Base-by-base conservation (phyloP, 2,329 filamentous ascomycete genomes). In the Talaromyces sp. region DNA sequence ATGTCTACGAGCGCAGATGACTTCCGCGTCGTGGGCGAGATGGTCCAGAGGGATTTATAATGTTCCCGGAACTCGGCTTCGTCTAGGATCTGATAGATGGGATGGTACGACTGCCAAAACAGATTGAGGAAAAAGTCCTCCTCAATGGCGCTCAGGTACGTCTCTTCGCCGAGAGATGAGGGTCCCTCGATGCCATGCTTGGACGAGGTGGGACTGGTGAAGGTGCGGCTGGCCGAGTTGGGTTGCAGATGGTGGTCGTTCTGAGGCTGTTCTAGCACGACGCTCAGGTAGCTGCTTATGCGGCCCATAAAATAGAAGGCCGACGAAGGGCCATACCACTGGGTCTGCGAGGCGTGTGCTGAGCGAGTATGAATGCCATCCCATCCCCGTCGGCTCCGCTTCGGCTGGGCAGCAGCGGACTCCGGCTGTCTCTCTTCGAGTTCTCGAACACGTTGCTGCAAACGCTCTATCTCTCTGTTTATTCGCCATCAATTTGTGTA, bases 1-100 rank as follows among this genome's bases (percentile, higher is more conserved):
- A 83, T 82, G 60, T 84, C 82, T 0, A 81, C 78, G 0, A 84
- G 71, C 1, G 81, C 75, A 2, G 81, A 84, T 2, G 76, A 71
- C 57, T 75, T 75, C 7, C 81, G 72, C 7, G 60, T 51, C 2
- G 63, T 61, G 19, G 59, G 61, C 6, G 62, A 63, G 10, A 64
- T 61, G 2, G 50, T 66, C 75, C 77, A 80, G 8, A 81, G 68
- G 0, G 75, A 77, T 7, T 72, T 67, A 60, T 81, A 79, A 58
- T 81, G 73, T 9, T 70, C 70, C 54, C 70, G 74, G 60, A 82
- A 81, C 35, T 78, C 75, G 3, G 65, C 61, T 61, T 80, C 77
- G 21, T 81, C 74, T 3, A 82, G 60, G 3, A 83, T 74, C 1
- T 75, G 76, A 53, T 72, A 72, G 0, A 75, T 66, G 3, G 68